Base-by-base conservation (phyloP, 2,329 filamentous ascomycete species). In the Pseudogymnoascus sp. region DNA sequence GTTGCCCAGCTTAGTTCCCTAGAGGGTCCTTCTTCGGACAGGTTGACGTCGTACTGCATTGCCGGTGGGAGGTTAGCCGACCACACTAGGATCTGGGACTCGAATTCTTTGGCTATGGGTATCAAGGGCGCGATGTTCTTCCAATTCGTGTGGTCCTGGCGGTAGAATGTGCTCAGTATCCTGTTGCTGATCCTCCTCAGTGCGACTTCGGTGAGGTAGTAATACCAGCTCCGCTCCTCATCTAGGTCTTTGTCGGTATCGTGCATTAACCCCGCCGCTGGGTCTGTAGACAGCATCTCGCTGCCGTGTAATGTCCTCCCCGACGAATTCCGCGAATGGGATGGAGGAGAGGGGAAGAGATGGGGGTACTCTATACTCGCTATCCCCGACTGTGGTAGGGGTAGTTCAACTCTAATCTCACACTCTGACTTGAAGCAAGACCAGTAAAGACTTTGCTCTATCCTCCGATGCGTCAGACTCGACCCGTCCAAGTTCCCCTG, bases 131-230 rank as follows among this genome's bases (percentile, higher is more conserved):
- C 62, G 43, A 70, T 66, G 57, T 69, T 62, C 7, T 64, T 60
- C 70, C 70, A 72, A 5, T 58, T 58, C 12, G 37, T 47, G 2
- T 58, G 62, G 6, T 65, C 65, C 22, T 64, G 58, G 20, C 62
- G 60, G 60, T 68, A 73, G 58, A 73, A 73, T 3, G 68, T 66
- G 63, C 72, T 75, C 50, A 76, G 65, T 18, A 76, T 72, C 18
- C 75, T 70, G 60, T 77, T 77, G 39, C 72, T 72, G 43, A 78
- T 75, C 3, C 76, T 71, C 2, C 76, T 67, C 4, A 75, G 68
- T 0, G 76, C 74, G 50, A 77, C 74, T 60, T 78, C 76, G 1
- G 76, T 75, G 6, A 76, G 68, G 59, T 77, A 78, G 64, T 77
- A 77, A 64, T 74, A 76, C 76, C 76, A 77, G 60, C 72, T 74